Evolutionary conservation across 139 green algal species (phyloP), one percentile per base, ranked within the genome.

Genomic region (Tetraselmis striata): DNA sequence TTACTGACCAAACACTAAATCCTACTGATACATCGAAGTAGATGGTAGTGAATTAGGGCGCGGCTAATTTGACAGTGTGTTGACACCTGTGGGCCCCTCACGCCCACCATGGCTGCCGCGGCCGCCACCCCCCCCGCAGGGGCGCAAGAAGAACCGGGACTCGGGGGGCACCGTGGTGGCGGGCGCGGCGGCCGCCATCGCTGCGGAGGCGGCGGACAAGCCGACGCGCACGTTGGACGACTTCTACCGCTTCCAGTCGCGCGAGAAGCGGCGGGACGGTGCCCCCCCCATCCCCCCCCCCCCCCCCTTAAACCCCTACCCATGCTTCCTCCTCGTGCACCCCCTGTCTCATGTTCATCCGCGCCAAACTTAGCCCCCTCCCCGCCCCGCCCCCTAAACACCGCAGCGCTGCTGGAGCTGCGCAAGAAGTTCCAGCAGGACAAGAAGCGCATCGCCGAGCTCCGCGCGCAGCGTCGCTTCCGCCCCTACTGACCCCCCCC

Each of bases 161-260:
- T 79, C 58, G 1, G 67, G 28, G 1, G 86, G 84, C 18, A 85
- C 83, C 24, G 76, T 81, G 1, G 87, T 89, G 11, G 93, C 87
- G 0, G 92, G 89, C 29, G 89, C 93, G 26, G 90, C 89, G 2
- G 29, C 59, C 0, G 87, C 85, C 29, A 88, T 87, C 28, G 92
- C 90, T 30, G 80, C 77, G n/a, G 89, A 77, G 25, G 77, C 59
- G 28, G 83, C 74, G 45, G 86, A 86, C 30, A 83, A 86, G n/a
- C 82, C 77, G 22, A 85, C 84, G 29, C 32, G 85, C 58, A 31
- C 80, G 25, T 59, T 83, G 30, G 77, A 84, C 5, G 85, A 92
- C 84, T 96, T 96, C 76, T 96, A 96, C 83, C 82, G 90, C 45
- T 96, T 95, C 79, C 93, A 96, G 81, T 87, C 90, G 32, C 84